Evolutionary conservation across 139 green algal species (phyloP), one percentile per base, ranked within the genome.

Genomic region (Asterochloris sp.): DNA sequence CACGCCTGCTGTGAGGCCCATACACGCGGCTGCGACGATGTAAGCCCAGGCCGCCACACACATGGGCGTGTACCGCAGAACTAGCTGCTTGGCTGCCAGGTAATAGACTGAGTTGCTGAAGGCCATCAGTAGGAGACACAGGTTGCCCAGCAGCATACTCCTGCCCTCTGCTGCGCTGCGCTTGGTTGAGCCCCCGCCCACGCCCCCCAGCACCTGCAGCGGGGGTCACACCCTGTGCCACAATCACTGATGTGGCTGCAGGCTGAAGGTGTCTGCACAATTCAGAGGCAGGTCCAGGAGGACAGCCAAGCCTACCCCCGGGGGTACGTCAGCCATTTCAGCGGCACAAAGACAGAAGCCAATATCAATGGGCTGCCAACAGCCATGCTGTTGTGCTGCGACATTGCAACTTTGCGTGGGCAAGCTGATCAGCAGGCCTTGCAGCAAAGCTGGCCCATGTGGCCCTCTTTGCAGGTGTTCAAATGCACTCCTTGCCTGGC

Each of bases 31-130:
- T 19, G 88, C 88, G 4, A 75, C 83, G 17, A 91, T 69, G 82
- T 95, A 95, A 0, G 89, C 89, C 91, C 91, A 95, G 23, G 89
- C 91, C 0, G 91, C 86, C 26, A 94, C 85, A 61, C 83, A 85
- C 68, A 92, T 87, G 19, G 89, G 74, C 0, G 84, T 78, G 81
- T 93, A 91, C 61, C 74, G 29, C 14, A 62, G n/a, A 23, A 88
- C 78, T 28, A 91, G 28, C 26, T 85, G 83, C 85, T 93, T 93
- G 61, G 81, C 85, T 0, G 86, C 12, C 0, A 84, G 80, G 83
- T 74, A 85, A 63, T 82, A 85, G 0, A 82, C 61, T 10, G 86
- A 84, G 87, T 91, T 94, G 82, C 86, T 85, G 19, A 92, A 15
- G 0, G 88, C 91, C 76, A 93, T 95, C 17, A 88, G 28, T 26